Percentiles rank a stretch among this genome's conserved stretches.
These are phyloP conservation scores for Microcos paniculata DNA, from an alignment of 345 rosid genomes.

Conservation along the genomic window DNA sequence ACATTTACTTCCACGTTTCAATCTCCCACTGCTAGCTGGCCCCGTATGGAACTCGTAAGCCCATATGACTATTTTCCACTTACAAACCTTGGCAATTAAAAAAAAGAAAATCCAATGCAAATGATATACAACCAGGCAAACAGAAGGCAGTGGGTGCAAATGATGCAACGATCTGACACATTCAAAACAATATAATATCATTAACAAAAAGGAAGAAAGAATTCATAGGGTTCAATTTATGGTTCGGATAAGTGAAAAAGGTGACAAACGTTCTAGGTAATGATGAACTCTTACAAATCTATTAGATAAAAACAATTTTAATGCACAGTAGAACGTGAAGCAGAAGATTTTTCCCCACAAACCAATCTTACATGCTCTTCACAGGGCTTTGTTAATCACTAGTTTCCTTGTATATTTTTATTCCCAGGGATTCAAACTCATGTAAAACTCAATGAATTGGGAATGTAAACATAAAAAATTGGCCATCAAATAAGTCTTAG, in stretches of 20 bases:
- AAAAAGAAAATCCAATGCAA: neutral
- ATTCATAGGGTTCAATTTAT: neutral
- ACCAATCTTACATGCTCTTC: neutral
- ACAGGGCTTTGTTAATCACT: neutral
- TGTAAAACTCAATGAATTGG: neutral
- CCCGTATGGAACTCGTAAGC: neutral
- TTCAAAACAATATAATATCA: neutral
- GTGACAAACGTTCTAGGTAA: neutral
- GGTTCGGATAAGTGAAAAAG: neutral
- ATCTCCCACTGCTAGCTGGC: no score
- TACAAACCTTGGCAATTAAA: neutral
- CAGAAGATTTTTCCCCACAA: neutral
- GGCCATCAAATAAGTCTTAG: constrained; percentile 63
- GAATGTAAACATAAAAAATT: neutral
- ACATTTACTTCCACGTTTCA: neutral
- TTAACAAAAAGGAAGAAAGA: neutral
- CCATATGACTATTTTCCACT: neutral
- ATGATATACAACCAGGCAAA: neutral
- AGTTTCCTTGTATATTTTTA: neutral
- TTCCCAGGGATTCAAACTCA: constrained; percentile 15
- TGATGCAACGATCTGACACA: neutral
- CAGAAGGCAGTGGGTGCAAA: neutral
- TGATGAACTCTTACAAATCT: neutral
- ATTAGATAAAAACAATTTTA: constrained; percentile 6
- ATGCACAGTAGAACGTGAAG: constrained; percentile 4